Conservation (phyloP, 305 asterid species). For the Fraxinus xanthoxyloides region DNA sequence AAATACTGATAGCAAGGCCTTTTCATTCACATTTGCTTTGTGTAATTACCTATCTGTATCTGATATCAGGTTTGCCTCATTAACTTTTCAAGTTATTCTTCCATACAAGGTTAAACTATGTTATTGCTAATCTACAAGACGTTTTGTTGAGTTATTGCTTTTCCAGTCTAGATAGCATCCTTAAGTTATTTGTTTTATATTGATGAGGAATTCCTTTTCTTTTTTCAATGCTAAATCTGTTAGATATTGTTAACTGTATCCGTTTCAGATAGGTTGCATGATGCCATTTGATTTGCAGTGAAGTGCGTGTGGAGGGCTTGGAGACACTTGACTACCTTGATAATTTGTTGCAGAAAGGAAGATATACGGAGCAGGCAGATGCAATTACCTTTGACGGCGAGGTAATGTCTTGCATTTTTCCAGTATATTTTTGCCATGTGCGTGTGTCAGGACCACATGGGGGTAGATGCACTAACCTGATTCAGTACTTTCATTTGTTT, state of each 20-base stretch:
- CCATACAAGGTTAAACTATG: conserved; percentile 7
- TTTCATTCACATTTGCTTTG: conserved; percentile 68
- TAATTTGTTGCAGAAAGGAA: conserved; percentile 56
- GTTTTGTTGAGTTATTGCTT: not conserved
- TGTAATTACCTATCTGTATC: conserved; percentile 69
- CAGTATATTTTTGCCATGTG: not conserved
- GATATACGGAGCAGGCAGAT: conserved; percentile 93
- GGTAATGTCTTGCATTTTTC: conserved; percentile 42
- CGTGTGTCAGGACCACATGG: conserved; percentile 1
- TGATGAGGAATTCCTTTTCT: not conserved
- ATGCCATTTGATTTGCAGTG: conserved; percentile 68
- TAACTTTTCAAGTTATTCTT: conserved; percentile 7
- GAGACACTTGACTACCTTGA: conserved; percentile 82
- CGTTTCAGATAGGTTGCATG: conserved; percentile 41
- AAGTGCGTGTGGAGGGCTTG: conserved; percentile 84
- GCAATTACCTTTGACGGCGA: conserved; percentile 85
- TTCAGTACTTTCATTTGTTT: conserved; percentile 15
- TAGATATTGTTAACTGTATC: conserved; percentile 20
- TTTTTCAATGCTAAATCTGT: conserved; percentile 21
- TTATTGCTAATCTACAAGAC: not conserved
- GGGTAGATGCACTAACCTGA: conserved; percentile 11
- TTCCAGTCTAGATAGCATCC: not conserved
- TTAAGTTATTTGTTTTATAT: not conserved
- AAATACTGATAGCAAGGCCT: conserved; percentile 54
- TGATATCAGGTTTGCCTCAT: conserved; percentile 46